Percentiles rank a stretch among this genome's conserved stretches.
Conservation (phyloP, 345 rosid species). For the Heritiera fomes region DNA sequence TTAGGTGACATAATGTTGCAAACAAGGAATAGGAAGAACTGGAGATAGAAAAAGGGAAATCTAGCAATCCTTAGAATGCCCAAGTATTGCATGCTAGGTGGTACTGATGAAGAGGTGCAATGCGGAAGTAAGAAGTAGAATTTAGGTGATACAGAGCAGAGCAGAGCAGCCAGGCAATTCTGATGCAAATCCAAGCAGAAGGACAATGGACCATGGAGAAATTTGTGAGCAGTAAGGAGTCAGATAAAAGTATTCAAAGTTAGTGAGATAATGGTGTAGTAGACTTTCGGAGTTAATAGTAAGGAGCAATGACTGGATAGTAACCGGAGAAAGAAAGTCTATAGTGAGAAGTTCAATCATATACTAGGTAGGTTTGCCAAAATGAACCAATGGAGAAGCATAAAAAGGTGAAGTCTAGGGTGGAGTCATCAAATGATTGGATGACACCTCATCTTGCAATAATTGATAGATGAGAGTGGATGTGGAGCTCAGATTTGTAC, state of each 20-base stretch:
- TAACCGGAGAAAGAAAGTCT: not conserved
- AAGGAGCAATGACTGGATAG: not conserved
- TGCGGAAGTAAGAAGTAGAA: slow-evolving; percentile 3
- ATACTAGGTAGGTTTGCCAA: not conserved
- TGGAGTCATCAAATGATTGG: not conserved
- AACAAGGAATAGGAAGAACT: not conserved
- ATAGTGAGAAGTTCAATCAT: not conserved
- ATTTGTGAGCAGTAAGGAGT: slow-evolving; percentile 1
- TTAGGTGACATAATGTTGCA: not conserved
- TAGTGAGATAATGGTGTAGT: not conserved
- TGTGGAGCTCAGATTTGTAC: not conserved
- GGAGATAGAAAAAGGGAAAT: not conserved
- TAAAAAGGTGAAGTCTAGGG: not conserved
- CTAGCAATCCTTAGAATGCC: not conserved
- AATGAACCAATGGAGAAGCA: slow-evolving; percentile 4
- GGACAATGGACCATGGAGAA: not conserved
- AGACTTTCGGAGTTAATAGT: not conserved
- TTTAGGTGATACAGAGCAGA: not conserved
- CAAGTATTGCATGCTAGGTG: not conserved
- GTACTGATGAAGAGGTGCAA: not conserved
- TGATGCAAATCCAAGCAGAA: not conserved
- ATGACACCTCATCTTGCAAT: not conserved
- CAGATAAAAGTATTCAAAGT: not conserved
- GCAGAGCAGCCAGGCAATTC: not conserved
- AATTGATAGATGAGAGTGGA: not conserved